Percentiles rank a stretch among this genome's conserved stretches.
These are phyloP conservation scores for Aureobasidium sp. DNA, from an alignment of 2,329 filamentous ascomycete genomes.

Conservation along the genomic window DNA sequence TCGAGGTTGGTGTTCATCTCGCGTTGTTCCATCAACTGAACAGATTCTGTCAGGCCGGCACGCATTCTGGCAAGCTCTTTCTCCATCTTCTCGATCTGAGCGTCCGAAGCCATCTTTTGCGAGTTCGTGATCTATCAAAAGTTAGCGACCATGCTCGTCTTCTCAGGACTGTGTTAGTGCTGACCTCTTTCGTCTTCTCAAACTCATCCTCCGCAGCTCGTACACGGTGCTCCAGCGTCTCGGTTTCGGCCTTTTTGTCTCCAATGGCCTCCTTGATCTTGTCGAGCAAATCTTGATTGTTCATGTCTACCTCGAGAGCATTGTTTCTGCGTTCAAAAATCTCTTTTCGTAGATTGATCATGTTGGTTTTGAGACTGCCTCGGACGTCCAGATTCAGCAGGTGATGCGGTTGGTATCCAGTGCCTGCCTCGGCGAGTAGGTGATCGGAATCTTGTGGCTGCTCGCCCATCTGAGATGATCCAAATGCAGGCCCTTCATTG, in stretches of 20 bases:
- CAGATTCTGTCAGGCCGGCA: constrained; percentile 71
- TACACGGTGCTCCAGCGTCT: constrained; percentile 81
- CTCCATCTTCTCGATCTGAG: constrained; percentile 98
- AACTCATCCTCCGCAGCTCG: constrained; percentile 88
- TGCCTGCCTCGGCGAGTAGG: constrained; percentile 71
- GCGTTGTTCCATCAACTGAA: constrained; percentile 86
- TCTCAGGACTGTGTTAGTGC: neutral
- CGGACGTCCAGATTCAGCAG: constrained; percentile 85
- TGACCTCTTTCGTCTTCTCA: constrained; percentile 78
- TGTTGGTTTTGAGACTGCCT: constrained; percentile 70
- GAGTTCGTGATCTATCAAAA: constrained; percentile 59
- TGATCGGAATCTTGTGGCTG: constrained; percentile 55
- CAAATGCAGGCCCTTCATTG: constrained; percentile 69
- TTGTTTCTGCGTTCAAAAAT: constrained; percentile 81
- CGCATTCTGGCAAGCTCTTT: constrained; percentile 95
- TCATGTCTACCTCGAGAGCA: constrained; percentile 85
- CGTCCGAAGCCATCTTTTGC: constrained; percentile 80
- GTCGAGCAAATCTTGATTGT: constrained; percentile 87
- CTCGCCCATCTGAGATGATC: constrained; percentile 43
- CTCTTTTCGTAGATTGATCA: constrained; percentile 74
- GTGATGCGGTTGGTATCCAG: constrained; percentile 83
- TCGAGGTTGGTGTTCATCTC: constrained; percentile 97
- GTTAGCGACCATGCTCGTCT: neutral
- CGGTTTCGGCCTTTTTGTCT: constrained; percentile 88
- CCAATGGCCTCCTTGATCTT: constrained; percentile 95